phyloP scores from a whole-genome alignment of 2,329 filamentous ascomycete genomes.

The Thyridium curvatum region DNA sequence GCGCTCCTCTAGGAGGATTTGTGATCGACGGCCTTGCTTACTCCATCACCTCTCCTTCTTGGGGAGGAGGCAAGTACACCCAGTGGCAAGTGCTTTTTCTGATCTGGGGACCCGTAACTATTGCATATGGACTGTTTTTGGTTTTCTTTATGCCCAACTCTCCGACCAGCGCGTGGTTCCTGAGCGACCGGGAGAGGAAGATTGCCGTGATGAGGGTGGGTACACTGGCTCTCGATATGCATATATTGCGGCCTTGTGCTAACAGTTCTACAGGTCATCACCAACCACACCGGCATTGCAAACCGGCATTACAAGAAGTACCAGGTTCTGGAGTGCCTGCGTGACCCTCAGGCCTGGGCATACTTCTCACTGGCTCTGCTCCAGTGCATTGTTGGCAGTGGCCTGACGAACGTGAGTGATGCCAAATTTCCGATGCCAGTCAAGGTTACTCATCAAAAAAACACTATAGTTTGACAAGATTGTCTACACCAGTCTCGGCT shows the following conservation, averaged over 20 bases:
- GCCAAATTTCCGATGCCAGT: no score
- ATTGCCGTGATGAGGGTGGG: conserved; percentile 8
- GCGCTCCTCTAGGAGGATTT: conserved; percentile 5
- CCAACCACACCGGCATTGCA: conserved; percentile 3
- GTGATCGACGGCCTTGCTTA: conserved; percentile 5
- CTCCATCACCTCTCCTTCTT: conserved; percentile 3
- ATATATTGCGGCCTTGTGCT: no score
- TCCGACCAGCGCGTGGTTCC: conserved; percentile 41
- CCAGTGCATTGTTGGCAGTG: conserved; percentile 8
- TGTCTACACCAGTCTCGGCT: conserved; percentile 8
- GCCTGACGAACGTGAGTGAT: conserved; percentile 4
- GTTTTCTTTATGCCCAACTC: conserved; percentile 38
- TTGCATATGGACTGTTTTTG: conserved; percentile 34
- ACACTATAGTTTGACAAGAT: conserved; percentile 8
- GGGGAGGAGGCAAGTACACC: conserved; percentile 3
- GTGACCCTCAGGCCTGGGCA: conserved; percentile 8
- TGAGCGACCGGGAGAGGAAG: conserved; percentile 29
- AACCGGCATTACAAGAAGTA: no score
- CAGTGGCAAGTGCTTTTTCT: conserved; percentile 42
- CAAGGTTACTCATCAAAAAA: no score
- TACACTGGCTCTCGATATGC: no score
- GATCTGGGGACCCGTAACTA: conserved; percentile 39
- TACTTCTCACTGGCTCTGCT: conserved; percentile 4
- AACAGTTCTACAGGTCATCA: no score
- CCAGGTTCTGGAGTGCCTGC: no score